A percentile compares a stretch with the other conserved stretches of the same genome.
Evolutionary conservation across 495 filamentous ascomycete genomes (phyloP).

Genomic region (Aspergillus campestris): DNA sequence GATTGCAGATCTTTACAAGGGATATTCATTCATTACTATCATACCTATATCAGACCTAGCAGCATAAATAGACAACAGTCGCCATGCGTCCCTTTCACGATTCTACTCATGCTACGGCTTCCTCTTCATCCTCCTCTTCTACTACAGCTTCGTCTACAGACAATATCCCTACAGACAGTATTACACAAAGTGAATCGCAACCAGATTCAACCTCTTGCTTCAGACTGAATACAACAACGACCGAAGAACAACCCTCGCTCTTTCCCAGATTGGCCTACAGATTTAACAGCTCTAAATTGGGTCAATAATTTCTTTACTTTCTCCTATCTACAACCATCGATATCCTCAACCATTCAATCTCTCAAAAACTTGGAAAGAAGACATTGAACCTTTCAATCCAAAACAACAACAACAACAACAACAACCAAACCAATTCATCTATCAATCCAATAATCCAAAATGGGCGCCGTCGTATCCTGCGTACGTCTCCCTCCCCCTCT

Average conservation of each 20-base stretch:
- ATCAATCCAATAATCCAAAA: constrained; percentile 40
- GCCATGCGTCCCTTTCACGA: constrained; percentile 29
- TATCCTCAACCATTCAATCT: no score
- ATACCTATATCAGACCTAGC: no score
- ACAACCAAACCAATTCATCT: constrained; percentile 6
- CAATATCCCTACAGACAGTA: no score
- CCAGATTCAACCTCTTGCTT: no score
- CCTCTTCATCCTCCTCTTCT: constrained; percentile 17
- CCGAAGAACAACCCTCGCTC: no score
- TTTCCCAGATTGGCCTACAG: background rate
- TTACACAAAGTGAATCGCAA: no score
- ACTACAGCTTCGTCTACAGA: constrained; percentile 2
- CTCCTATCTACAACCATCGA: background rate
- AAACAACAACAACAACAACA: no score
- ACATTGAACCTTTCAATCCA: no score
- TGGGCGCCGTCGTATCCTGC: constrained; percentile 94
- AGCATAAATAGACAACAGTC: no score
- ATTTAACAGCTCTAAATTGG: background rate
- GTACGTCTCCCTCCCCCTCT: constrained; percentile 49
- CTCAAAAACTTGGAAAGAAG: no score
- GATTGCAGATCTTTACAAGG: background rate
- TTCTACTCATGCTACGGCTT: constrained; percentile 24
- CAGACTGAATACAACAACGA: no score
- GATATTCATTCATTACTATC: constrained; percentile 1
- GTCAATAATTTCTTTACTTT: no score